Evolutionary conservation across 2,329 filamentous ascomycete species (phyloP).

Genomic region (Apiospora saccharicola): DNA sequence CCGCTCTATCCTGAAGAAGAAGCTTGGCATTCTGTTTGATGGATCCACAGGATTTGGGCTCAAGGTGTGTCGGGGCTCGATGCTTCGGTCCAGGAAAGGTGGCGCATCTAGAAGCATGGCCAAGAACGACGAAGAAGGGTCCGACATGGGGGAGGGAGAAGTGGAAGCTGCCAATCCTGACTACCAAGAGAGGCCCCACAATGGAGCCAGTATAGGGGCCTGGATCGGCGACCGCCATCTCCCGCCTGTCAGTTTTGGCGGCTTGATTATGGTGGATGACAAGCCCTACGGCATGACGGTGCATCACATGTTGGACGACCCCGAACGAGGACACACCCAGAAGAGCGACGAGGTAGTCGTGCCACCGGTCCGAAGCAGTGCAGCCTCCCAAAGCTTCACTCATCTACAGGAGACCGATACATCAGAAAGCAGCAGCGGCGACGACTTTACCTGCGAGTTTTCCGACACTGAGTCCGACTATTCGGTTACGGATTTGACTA

Average conservation of each 20-base stretch:
- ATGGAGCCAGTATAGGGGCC: slow-evolving; percentile 92
- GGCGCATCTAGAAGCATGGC: slow-evolving; percentile 50
- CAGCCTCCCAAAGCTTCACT: slow-evolving; percentile 32
- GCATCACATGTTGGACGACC: slow-evolving; percentile 91
- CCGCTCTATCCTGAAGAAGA: slow-evolving; percentile 73
- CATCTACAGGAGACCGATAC: slow-evolving; percentile 45
- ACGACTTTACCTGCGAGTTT: slow-evolving; percentile 67
- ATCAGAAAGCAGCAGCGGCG: slow-evolving; percentile 53
- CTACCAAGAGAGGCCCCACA: slow-evolving; percentile 80
- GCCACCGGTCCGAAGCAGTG: slow-evolving; percentile 36
- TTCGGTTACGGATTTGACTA: slow-evolving; percentile 52
- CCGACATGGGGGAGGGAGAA: slow-evolving; percentile 38
- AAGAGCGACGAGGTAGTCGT: slow-evolving; percentile 30
- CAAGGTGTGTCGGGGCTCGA: slow-evolving; percentile 75
- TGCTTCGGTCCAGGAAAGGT: slow-evolving; percentile 65
- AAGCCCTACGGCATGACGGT: slow-evolving; percentile 94
- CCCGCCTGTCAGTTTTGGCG: slow-evolving; percentile 90
- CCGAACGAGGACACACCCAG: slow-evolving; percentile 45
- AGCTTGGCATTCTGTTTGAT: slow-evolving; percentile 71
- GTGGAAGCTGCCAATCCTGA: slow-evolving; percentile 71
- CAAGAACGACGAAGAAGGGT: slow-evolving; percentile 42
- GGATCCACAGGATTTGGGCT: slow-evolving; percentile 67
- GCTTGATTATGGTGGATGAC: slow-evolving; percentile 84
- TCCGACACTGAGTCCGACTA: slow-evolving; percentile 63
- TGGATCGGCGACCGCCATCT: slow-evolving; percentile 86